These are phyloP conservation scores for Cercospora sesami DNA, from an alignment of 2,329 filamentous ascomycete genomes.

Conservation along the genomic window DNA sequence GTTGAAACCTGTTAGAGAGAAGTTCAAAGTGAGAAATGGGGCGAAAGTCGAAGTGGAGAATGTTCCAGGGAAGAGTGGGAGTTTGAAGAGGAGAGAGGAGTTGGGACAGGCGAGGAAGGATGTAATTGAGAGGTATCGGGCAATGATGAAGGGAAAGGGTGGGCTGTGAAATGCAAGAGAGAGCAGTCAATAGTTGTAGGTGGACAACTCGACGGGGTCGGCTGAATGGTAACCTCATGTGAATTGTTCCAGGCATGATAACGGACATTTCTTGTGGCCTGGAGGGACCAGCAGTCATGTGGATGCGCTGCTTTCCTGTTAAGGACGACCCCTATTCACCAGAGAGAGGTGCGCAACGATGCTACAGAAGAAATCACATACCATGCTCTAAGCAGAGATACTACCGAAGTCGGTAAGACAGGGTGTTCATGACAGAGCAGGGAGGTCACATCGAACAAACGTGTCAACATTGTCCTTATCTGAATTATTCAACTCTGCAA, in stretches of 20 bases:
- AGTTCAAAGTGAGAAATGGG: constrained; percentile 64
- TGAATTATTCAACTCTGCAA: neutral
- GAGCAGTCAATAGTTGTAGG: neutral
- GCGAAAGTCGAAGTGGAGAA: constrained; percentile 67
- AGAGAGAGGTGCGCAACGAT: too few relatives aligned
- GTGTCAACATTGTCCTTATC: neutral
- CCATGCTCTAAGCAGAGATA: neutral
- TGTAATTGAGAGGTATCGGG: constrained; percentile 73
- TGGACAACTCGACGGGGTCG: neutral
- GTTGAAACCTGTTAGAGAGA: constrained; percentile 64
- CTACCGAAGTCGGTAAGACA: neutral
- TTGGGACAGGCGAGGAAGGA: constrained; percentile 66
- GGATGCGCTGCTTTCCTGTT: too few relatives aligned
- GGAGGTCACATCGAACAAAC: neutral
- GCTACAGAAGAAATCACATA: too few relatives aligned
- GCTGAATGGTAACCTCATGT: neutral
- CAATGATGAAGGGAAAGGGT: constrained; percentile 60
- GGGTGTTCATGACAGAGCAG: neutral
- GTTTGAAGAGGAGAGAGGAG: constrained; percentile 71
- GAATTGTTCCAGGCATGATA: neutral
- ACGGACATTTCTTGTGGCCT: too few relatives aligned
- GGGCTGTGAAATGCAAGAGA: constrained; percentile 10
- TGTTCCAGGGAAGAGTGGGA: constrained; percentile 68
- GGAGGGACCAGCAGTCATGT: neutral
- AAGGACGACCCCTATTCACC: too few relatives aligned